Base-by-base conservation (phyloP, 192 early-diverging fungal genomes). In the Linnemannia schmuckeri region DNA sequence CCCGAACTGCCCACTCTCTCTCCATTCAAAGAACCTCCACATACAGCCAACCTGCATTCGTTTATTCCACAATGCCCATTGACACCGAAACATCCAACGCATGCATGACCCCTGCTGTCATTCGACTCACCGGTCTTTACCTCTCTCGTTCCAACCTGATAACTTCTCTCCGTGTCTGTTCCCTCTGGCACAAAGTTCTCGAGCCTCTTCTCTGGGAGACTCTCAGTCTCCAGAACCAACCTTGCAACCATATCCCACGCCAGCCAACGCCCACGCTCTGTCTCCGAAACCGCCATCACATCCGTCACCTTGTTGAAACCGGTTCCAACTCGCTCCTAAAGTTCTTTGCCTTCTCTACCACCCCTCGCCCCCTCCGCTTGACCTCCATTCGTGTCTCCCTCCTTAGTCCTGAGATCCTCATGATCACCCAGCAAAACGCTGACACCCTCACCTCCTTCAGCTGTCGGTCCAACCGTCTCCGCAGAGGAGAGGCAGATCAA, bases 341-440 rank as follows among this genome's bases (percentile, higher is more conserved):
- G 38, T 76, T 76, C 42, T 27, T 82, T 2, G 80, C 69, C 22
- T 82, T 76, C 38, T 82, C 80, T 0, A 57, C 68, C 4, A 2
- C 17, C 15, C 46, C 52, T 33, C 66, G 15, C 8, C 46, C 54
- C 5, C 52, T 76, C 9, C 66, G 42, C 17, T 68, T 82, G 7
- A 71, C 66, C 10, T 30, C 22, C 49, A 82, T 82, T n/a, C 46
- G 27, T 3, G 52, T 61, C 46, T 66, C 80, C 24, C 75, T 76
- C 24, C 66, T 82, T 38, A 76, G 74, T 52, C 74, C 80, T 20
- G 80, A 82, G 44, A 82, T 82, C 66, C 74, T 82, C 22, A 76
- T 82, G 74, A 52, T 82, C 38, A 66, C 52, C 1, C 74, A 70
- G 17, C 74, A 82, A 17, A 76, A 35, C 35, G 24, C 42, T 13